Evolutionary conservation across 441 rosid species (phyloP), one percentile per base, ranked within the genome.

Genomic region (Pelargonium fulgidum): DNA sequence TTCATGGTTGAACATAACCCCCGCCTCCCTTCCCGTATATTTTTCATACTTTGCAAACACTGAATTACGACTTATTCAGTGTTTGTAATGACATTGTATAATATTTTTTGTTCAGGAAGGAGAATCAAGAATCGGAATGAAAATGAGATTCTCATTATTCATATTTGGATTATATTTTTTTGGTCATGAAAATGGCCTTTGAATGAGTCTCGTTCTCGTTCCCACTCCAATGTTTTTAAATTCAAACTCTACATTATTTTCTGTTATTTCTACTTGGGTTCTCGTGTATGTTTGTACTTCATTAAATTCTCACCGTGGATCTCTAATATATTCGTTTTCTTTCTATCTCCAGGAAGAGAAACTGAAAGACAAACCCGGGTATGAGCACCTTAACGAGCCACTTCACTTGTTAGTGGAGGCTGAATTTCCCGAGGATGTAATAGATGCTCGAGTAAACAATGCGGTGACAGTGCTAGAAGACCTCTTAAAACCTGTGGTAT

Each of bases 401-500:
- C 78, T 93, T 67, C 99, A 93, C 64, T 84, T 93, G 36, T 77
- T 93, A 79, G 86, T 93, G 70, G 99, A 89, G 82, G 97, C 99
- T 6, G 97, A 88, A 77, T 91, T 88, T 77, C 91, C 94, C 0
- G 97, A 90, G 78, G 96, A 88, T 76, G 75, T 81, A 67, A 83
- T 94, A 72, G 83, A 94, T 78, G 69, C 87, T 24, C 87, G 85
- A 19, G 52, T 94, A 80, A 94, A 90, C 36, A 83, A 85, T 66
- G 99, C 99, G 3, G 81, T 90, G 50, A 74, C 87, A 1, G 77
- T 94, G 71, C 81, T 94, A 62, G 91, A 91, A 71, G 83, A 82
- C 68, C 96, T 94, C 73, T 74, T 94, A 77, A 91, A 87, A 85
- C 99, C 99, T 24, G 86, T 94, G 96, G 96, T 94, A 86, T 45